Percentiles rank a stretch among this genome's conserved stretches.
phyloP scores from a whole-genome alignment of 2,329 filamentous ascomycete species.

The Chrysoporthe puriensis region DNA sequence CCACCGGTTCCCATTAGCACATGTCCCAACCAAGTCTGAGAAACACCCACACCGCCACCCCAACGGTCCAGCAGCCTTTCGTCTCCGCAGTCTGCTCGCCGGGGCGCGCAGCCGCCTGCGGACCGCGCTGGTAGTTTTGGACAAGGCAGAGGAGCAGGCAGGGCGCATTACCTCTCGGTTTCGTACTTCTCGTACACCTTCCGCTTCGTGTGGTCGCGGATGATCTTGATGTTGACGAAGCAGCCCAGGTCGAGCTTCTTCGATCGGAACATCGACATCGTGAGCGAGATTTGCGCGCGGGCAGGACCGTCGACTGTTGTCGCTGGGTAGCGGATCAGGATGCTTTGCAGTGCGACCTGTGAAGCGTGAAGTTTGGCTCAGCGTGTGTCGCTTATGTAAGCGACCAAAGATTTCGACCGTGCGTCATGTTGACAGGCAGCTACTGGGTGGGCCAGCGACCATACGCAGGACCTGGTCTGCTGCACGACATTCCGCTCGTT shows the following conservation, averaged over 20 bases:
- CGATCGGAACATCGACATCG: conserved; percentile 82
- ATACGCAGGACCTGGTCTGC: too few species aligned
- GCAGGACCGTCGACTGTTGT: not conserved
- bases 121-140: too few species aligned
- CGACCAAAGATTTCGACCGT: not conserved
- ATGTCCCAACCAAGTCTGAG: not conserved
- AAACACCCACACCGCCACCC: too few species aligned
- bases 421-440: too few species aligned
- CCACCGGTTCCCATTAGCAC: not conserved
- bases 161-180: conserved; percentile 73
- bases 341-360: not conserved
- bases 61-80: too few species aligned
- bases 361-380: not conserved
- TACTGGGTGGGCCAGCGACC: too few species aligned
- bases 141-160: not conserved
- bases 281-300: conserved; percentile 37
- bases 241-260: conserved; percentile 90
- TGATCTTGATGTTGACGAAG: conserved; percentile 81
- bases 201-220: conserved; percentile 96
- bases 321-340: not conserved
- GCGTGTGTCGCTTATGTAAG: conserved; percentile 11
- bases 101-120: too few species aligned
- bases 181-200: conserved; percentile 88
- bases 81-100: too few species aligned
- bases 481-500: too few species aligned